A percentile compares a stretch with the other conserved stretches of the same genome.
These are phyloP conservation scores for Diutina neorugosa DNA, from an alignment of 1,139 yeast species.

Conservation along the genomic window DNA sequence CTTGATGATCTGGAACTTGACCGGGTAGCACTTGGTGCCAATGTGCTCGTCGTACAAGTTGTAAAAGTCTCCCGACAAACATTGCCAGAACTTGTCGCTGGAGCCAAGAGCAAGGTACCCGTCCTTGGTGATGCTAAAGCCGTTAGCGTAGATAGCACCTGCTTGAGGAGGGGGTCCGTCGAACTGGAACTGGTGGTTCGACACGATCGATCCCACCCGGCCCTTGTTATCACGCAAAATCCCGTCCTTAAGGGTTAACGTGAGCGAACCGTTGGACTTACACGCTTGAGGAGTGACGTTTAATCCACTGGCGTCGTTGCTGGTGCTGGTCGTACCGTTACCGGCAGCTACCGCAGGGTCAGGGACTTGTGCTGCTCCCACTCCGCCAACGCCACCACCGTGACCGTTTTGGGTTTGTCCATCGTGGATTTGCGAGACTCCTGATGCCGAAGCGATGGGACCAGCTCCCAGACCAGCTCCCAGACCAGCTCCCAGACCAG, in stretches of 20 bases:
- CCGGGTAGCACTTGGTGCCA: conserved; percentile 54
- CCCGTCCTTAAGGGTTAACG: conserved; percentile 41
- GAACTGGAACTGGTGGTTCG: conserved; percentile 80
- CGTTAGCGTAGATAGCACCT: conserved; percentile 77
- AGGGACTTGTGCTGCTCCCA: no score
- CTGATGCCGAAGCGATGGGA: neutral
- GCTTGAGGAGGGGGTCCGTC: conserved; percentile 92
- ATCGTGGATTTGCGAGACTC: conserved; percentile 19
- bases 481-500: neutral
- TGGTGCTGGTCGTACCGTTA: neutral
- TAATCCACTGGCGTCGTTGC: neutral
- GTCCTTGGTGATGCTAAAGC: conserved; percentile 41
- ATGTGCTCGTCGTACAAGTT: conserved; percentile 64
- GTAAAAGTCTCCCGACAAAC: conserved; percentile 71
- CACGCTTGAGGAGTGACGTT: conserved; percentile 26
- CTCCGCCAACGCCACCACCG: neutral
- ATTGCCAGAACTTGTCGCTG: conserved; percentile 58
- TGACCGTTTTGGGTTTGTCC: conserved; percentile 38
- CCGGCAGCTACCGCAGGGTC: neutral
- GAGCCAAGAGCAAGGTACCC: conserved; percentile 65
- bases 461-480: neutral
- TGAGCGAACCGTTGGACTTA: conserved; percentile 35
- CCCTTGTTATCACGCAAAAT: conserved; percentile 50
- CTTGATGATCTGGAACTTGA: conserved; percentile 52
- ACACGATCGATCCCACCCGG: conserved; percentile 73